phyloP scores from a whole-genome alignment of 2,329 filamentous ascomycete genomes.

The Calonectria crousiana region DNA sequence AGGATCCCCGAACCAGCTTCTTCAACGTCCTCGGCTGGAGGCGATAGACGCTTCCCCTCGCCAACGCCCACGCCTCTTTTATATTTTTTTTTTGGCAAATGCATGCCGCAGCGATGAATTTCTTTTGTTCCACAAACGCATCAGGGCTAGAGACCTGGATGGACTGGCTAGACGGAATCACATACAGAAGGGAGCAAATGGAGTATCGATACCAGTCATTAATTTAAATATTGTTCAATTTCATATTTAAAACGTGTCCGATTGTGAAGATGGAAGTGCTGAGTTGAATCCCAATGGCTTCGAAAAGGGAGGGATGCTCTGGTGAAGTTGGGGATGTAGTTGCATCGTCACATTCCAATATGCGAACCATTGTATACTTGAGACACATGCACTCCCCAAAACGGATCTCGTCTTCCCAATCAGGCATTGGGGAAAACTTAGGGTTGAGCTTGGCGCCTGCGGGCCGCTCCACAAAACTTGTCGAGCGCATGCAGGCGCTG shows the following conservation, averaged over 20 bases:
- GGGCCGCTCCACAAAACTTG: slow-evolving; percentile 1
- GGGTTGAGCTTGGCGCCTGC: slow-evolving; percentile 1
- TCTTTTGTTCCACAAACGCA: background rate
- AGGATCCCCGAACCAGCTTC: slow-evolving; percentile 41
- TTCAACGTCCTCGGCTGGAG: slow-evolving; percentile 43
- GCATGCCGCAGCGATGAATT: slow-evolving; percentile 12
- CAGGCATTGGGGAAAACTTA: background rate
- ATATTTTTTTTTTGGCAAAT: background rate
- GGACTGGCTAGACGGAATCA: slow-evolving; percentile 18
- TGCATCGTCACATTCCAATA: background rate
- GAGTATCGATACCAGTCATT: slow-evolving; percentile 30
- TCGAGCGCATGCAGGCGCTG: background rate
- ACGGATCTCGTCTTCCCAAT: background rate
- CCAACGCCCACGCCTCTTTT: background rate
- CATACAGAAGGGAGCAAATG: slow-evolving; percentile 17
- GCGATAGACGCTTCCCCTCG: background rate
- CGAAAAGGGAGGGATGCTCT: background rate
- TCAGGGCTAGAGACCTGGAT: background rate
- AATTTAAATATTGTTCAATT: slow-evolving; percentile 17
- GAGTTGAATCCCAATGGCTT: background rate
- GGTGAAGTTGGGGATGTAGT: background rate
- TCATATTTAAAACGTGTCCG: background rate
- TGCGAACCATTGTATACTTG: background rate
- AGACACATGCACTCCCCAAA: background rate
- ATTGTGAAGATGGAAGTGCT: background rate